Evolutionary conservation across 495 filamentous ascomycete genomes (phyloP).

Genomic region (Trichoderma virens): DNA sequence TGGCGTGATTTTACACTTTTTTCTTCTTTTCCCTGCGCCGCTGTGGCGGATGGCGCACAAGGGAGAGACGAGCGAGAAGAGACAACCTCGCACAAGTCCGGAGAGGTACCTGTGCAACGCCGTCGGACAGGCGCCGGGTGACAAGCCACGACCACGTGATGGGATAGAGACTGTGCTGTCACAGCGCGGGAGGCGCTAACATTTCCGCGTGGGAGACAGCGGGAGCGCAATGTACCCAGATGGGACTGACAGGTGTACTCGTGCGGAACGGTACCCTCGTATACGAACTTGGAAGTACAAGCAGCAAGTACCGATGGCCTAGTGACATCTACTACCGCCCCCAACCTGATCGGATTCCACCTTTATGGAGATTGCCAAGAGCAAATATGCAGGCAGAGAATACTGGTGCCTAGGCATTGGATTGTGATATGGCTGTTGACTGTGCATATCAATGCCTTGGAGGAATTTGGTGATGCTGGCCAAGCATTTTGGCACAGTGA

Average conservation of each 20-base stretch:
- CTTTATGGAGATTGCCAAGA: no score
- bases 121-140: neutral
- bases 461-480: neutral
- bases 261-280: no score
- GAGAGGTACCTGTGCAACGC: no score
- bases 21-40: no score
- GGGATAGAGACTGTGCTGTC: neutral
- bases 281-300: no score
- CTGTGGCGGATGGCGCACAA: neutral
- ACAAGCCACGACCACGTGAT: neutral
- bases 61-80: neutral
- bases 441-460: no score
- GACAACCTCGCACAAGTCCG: no score
- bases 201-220: neutral
- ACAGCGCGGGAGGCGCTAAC: constrained; percentile 4
- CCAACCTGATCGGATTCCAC: no score
- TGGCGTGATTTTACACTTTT: neutral
- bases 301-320: neutral
- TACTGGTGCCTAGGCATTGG: neutral
- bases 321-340: neutral
- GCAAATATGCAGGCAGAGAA: neutral
- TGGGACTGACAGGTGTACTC: neutral
- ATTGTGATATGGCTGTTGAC: no score
- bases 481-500: neutral
- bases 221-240: neutral